Base-by-base conservation (phyloP, 1,284 basidiomycete species). In the Baeospora myosura region DNA sequence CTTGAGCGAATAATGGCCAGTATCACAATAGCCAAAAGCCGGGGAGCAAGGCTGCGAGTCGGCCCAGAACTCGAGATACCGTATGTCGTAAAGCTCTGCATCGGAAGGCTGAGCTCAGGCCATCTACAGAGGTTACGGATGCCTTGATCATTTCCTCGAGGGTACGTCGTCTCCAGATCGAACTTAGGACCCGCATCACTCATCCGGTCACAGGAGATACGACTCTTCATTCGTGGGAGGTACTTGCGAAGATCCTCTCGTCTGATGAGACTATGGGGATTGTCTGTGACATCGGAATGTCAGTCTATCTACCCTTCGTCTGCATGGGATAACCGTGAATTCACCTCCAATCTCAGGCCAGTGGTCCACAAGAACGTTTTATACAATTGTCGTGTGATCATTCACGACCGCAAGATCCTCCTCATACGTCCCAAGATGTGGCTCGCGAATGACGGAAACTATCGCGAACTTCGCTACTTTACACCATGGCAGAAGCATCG, bases 361-460 rank as follows among this genome's bases (percentile, higher is more conserved):
- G 76, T 98, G 38, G 76, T 84, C 3, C 96, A 98, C 72, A 96
- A 97, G 71, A 96, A 95, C 54, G 91, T 92, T 39, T 92, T 88
- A 47, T 98, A 98, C 69, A 98, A 98, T 59, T 97, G 93, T 61
- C 82, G 96, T 14, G 72, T 98, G 25, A 84, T 98, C 55, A 78
- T 95, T 29, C 74, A 92, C 57, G 73, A 95, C 62, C 74, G 79
- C 36, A 78, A 90, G 63, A 92, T 98, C 49, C 63, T 97, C 1
- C 76, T 96, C 52, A 97, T 98, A 52, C 79, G 96, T 8, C 96
- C 95, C 0, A 98, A 98, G 67, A 94, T 98, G 92, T 98, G 95
- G 95, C 73, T 98, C 46, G 95, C 95, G 2, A 98, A 98, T 57
- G 93, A 98, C 54, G 95, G 95, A 7, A 98, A 98, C 61, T 98